Conservation (phyloP, 2,329 filamentous ascomycete genomes). For the Ceratocystis cubensis region DNA sequence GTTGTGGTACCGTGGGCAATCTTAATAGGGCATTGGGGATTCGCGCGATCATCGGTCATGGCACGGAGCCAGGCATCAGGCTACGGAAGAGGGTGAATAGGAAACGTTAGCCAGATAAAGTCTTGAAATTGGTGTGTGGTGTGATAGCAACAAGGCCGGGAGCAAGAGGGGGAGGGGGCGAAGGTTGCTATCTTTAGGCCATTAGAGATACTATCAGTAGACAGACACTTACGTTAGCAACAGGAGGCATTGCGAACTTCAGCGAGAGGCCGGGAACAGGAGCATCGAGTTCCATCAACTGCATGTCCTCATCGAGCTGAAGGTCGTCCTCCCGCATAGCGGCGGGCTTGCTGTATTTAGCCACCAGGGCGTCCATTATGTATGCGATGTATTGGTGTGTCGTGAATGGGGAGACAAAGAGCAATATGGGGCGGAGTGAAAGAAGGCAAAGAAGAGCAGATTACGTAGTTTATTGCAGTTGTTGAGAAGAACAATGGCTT, state of each 20-base stretch:
- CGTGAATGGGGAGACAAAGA: conserved; percentile 6
- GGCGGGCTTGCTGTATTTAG: conserved; percentile 74
- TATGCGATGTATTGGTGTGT: conserved; percentile 18
- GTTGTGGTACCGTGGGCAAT: conserved; percentile 98
- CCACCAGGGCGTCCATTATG: conserved; percentile 82
- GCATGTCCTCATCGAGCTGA: conserved; percentile 59
- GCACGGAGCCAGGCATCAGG: conserved; percentile 90
- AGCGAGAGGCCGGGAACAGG: conserved; percentile 65
- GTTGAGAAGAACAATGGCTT: neutral
- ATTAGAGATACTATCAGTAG: neutral
- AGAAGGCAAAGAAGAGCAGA: neutral
- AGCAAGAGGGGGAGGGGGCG: neutral
- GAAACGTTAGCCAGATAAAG: conserved; percentile 11
- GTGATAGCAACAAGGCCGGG: conserved; percentile 6
- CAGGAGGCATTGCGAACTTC: conserved; percentile 88
- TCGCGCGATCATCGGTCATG: conserved; percentile 92
- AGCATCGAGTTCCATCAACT: conserved; percentile 48
- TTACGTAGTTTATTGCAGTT: neutral
- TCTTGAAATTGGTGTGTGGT: neutral
- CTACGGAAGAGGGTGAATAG: conserved; percentile 33
- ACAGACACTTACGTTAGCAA: conserved; percentile 58
- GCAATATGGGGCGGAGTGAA: conserved; percentile 7
- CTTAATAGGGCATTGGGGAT: conserved; percentile 97
- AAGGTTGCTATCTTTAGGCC: conserved; percentile 20
- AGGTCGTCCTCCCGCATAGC: conserved; percentile 60